Conservation (phyloP, 2,329 filamentous ascomycete species). For the Trichoderma asperellum region DNA sequence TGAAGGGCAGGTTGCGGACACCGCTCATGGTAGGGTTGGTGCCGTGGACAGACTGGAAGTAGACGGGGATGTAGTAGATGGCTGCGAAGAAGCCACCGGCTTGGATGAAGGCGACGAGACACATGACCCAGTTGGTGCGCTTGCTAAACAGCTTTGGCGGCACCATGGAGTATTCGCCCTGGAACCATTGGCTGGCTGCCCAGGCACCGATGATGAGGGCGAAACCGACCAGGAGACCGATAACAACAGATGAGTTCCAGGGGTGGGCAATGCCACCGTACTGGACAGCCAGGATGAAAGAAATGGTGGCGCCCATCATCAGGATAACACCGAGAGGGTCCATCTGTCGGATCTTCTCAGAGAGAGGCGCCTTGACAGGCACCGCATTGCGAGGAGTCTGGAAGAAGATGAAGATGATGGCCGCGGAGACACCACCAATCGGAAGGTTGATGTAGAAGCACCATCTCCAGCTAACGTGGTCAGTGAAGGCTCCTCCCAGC, state of each 20-base stretch:
- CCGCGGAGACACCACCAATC: slow-evolving; percentile 42
- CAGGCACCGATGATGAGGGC: slow-evolving; percentile 43
- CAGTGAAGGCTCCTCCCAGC: slow-evolving; percentile 45
- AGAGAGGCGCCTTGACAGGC: slow-evolving; percentile 43
- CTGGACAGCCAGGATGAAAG: slow-evolving; percentile 52
- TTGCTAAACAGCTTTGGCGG: slow-evolving; percentile 45
- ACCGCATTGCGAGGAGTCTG: slow-evolving; percentile 46
- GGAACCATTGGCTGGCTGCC: slow-evolving; percentile 44
- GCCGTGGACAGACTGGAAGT: slow-evolving; percentile 49
- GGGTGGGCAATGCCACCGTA: slow-evolving; percentile 51
- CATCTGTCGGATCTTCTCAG: slow-evolving; percentile 54
- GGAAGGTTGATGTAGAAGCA: slow-evolving; percentile 49
- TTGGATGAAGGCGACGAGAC: slow-evolving; percentile 48
- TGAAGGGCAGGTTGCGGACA: slow-evolving; percentile 51
- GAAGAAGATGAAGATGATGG: slow-evolving; percentile 49
- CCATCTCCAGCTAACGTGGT: slow-evolving; percentile 46
- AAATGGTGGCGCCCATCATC: slow-evolving; percentile 50
- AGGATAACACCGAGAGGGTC: slow-evolving; percentile 51
- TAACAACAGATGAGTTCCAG: slow-evolving; percentile 48
- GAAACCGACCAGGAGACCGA: slow-evolving; percentile 50
- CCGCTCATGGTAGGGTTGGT: slow-evolving; percentile 47
- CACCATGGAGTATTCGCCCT: slow-evolving; percentile 53
- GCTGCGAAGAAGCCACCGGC: slow-evolving; percentile 50
- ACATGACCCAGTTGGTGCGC: slow-evolving; percentile 45
- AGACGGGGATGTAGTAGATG: slow-evolving; percentile 54